phyloP scores from a whole-genome alignment of 2,329 filamentous ascomycete genomes.

The Arthrobotrys iridis region DNA sequence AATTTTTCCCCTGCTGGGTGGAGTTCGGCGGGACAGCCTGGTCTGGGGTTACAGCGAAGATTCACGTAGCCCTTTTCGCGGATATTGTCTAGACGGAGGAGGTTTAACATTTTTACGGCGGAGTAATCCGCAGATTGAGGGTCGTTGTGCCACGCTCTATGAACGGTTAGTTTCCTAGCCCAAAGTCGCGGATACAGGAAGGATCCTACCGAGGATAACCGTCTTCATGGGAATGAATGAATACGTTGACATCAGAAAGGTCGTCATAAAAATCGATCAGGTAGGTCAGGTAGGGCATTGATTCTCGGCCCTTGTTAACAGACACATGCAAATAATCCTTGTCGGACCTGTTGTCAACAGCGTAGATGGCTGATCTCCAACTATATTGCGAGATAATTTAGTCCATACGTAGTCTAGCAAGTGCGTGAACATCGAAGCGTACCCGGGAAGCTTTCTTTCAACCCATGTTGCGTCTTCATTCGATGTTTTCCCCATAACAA shows the following conservation, averaged over 20 bases:
- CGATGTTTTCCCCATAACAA: slow-evolving; percentile 37
- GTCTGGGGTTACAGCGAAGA: slow-evolving; percentile 69
- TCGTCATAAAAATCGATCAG: slow-evolving; percentile 72
- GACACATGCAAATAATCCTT: slow-evolving; percentile 64
- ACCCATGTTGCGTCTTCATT: slow-evolving; percentile 39
- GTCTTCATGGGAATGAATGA: slow-evolving; percentile 69
- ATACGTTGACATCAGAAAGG: slow-evolving; percentile 69
- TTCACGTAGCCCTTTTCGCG: slow-evolving; percentile 69
- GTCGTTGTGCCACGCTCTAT: slow-evolving; percentile 70
- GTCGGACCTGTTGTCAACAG: slow-evolving; percentile 64
- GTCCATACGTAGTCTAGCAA: too few relatives aligned
- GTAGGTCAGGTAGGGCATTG: slow-evolving; percentile 71
- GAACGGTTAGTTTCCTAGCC: background rate
- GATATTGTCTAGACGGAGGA: slow-evolving; percentile 67
- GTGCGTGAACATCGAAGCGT: background rate
- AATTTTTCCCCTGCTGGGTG: slow-evolving; percentile 61
- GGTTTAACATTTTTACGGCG: slow-evolving; percentile 65
- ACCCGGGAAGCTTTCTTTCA: slow-evolving; percentile 23
- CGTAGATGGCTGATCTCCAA: slow-evolving; percentile 64
- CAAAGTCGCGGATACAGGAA: background rate
- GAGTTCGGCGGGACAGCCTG: slow-evolving; percentile 69
- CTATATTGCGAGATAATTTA: too few relatives aligned
- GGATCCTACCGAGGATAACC: slow-evolving; percentile 26
- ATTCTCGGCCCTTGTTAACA: slow-evolving; percentile 71
- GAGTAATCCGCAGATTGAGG: slow-evolving; percentile 64